Percentiles rank a stretch among this genome's conserved stretches.
Conservation (phyloP, 352 stramenopile genomes). For the Nothophytophthora sp. region DNA sequence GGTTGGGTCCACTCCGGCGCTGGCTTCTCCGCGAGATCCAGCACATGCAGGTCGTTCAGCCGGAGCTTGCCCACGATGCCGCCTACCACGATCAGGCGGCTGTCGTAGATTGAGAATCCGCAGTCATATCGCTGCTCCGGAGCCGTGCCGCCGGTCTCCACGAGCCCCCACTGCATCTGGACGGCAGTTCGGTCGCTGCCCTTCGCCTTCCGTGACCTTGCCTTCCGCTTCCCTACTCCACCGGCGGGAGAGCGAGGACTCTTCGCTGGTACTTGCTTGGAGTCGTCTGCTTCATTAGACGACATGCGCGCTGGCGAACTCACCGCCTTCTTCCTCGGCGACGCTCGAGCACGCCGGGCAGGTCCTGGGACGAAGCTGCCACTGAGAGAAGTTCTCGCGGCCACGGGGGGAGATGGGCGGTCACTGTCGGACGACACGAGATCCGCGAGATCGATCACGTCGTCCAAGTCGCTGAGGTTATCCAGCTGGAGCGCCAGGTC, state of each 20-base stretch:
- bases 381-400: conserved; percentile 28
- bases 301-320: conserved; percentile 1
- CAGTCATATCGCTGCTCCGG: conserved; percentile 56
- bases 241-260: conserved; percentile 2
- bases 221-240: conserved; percentile 30
- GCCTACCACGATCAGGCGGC: conserved; percentile 53
- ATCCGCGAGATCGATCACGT: conserved; percentile 61
- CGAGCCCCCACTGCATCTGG: conserved; percentile 34
- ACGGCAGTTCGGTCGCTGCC: conserved; percentile 26
- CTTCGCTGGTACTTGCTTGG: conserved; percentile 5
- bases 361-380: conserved; percentile 25
- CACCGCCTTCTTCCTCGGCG: conserved; percentile 14
- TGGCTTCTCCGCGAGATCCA: conserved; percentile 33
- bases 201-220: conserved; percentile 35
- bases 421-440: conserved; percentile 49
- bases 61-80: conserved; percentile 60
- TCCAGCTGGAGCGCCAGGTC: conserved; percentile 42
- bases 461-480: conserved; percentile 53
- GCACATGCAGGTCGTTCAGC: conserved; percentile 49
- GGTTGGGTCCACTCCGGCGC: conserved; percentile 37
- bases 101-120: conserved; percentile 43
- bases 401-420: conserved; percentile 23
- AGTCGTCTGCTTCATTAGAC: conserved; percentile 1
- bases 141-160: conserved; percentile 25
- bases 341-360: conserved; percentile 7